Evolutionary conservation across 441 rosid genomes (phyloP), one percentile per base, ranked within the genome.

Genomic region (Codiaeum variegatum): DNA sequence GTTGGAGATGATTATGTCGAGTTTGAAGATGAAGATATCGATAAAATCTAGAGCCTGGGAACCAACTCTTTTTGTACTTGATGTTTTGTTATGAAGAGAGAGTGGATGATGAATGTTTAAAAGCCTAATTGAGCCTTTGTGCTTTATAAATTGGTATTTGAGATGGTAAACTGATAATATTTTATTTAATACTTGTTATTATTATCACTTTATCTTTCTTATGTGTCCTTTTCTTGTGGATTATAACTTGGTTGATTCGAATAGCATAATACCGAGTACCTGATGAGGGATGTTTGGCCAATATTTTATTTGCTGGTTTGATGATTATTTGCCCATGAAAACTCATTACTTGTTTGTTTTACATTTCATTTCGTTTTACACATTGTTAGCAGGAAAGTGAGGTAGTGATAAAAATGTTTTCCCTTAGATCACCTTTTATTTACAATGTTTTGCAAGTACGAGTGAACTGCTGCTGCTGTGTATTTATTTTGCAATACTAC

Each of bases 21-120:
- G 86, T 89, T 89, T 32, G 94, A 89, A 70, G 97, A 91, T 42
- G 92, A 88, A 73, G 94, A 91, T 80, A 88, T 91, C 28, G 97
- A 91, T 80, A 91, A 84, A 82, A 89, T 91, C 81, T 91, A 83
- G 85, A 70, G 62, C 47, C 56, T 44, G 36, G 18, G 69, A 44
- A 34, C 75, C 56, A 11, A 23, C 49, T 60, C 8, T 54, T 6
- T 6, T 29, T 24, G 6, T 59, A 32, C 73, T 65, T 78, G 67
- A 56, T 75, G 44, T 76, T 81, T 75, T 31, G 55, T 72, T 52
- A 49, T 67, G 38, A 67, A 59, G 71, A 66, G 69, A 70, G 67
- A 58, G 66, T 79, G 76, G 36, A 55, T 69, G 55, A 61, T 67
- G 59, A 66, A 73, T n/a, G n/a, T 32, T 71, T 51, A 40, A n/a